These are phyloP conservation scores for Sinapis alba DNA, from an alignment of 441 rosid species.

Conservation along the genomic window DNA sequence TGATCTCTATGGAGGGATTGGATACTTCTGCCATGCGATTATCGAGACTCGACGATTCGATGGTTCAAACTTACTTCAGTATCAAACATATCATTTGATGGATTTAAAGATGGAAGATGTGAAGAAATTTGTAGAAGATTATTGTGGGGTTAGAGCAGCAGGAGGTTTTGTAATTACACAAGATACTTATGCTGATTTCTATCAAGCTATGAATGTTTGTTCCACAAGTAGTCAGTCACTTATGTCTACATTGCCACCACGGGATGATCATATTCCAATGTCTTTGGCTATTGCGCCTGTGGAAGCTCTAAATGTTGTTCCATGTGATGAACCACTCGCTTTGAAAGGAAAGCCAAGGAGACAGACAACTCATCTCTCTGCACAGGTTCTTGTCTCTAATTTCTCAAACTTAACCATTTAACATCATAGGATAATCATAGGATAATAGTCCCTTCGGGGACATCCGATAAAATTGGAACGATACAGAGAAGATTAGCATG, in stretches of 20 bases:
- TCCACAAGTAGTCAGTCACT: constrained; percentile 23
- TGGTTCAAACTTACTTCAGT: not conserved
- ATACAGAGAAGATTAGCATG: constrained; percentile 76
- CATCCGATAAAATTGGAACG: constrained; percentile 72
- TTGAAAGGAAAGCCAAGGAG: constrained; percentile 11
- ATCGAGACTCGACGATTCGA: constrained; percentile 33
- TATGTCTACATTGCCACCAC: not conserved
- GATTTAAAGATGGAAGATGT: constrained; percentile 45
- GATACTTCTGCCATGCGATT: constrained; percentile 64
- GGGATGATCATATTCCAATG: not conserved
- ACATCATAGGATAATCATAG: no score
- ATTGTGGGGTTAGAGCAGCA: constrained; percentile 45
- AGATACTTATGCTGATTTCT: constrained; percentile 57
- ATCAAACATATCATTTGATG: constrained; percentile 49
- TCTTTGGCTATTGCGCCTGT: not conserved
- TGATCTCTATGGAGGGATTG: constrained; percentile 51
- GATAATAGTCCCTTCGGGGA: constrained; percentile 52
- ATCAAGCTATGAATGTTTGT: constrained; percentile 56
- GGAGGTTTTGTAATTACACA: constrained; percentile 45
- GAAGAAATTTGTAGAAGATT: constrained; percentile 51
- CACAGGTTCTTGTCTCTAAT: constrained; percentile 46
- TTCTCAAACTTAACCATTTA: not conserved
- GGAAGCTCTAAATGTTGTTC: not conserved
- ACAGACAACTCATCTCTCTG: constrained; percentile 45
- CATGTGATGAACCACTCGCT: no score